phyloP scores from a whole-genome alignment of 805 yeast genomes.

The Komagataella pseudopastoris region DNA sequence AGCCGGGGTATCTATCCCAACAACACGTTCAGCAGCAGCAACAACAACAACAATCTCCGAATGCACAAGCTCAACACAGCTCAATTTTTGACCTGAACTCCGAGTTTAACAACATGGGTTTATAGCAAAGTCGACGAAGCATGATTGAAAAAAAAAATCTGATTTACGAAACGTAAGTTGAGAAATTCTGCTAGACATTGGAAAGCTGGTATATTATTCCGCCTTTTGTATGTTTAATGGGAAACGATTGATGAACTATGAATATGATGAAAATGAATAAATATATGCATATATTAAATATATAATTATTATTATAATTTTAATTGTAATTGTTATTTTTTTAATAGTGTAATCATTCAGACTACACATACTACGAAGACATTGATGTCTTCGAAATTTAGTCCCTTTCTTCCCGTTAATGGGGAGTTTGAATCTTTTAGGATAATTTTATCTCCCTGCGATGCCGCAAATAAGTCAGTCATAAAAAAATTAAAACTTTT shows the following conservation, averaged over 20 bases:
- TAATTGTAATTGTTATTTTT: neutral
- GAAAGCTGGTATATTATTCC: neutral
- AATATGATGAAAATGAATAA: neutral
- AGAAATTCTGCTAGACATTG: neutral
- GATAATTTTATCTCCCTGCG: neutral
- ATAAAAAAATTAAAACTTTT: neutral
- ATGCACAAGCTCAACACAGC: constrained; percentile 44
- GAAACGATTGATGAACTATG: neutral
- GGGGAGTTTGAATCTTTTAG: neutral
- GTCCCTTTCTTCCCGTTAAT: neutral
- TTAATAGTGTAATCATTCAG: no score
- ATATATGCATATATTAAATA: neutral
- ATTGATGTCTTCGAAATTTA: neutral
- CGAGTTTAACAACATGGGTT: neutral
- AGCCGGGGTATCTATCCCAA: constrained; percentile 1
- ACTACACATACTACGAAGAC: neutral
- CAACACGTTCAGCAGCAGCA: constrained; percentile 4
- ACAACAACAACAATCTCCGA: constrained; percentile 4
- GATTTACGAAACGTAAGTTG: neutral
- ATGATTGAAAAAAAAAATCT: neutral
- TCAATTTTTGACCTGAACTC: constrained; percentile 79
- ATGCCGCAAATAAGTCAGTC: neutral
- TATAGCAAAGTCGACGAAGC: neutral
- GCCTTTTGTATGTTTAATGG: neutral
- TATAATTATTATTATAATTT: no score